Evolutionary conservation across 176 grass and related monocot species (phyloP).

Genomic region (Pontederia paniculata): DNA sequence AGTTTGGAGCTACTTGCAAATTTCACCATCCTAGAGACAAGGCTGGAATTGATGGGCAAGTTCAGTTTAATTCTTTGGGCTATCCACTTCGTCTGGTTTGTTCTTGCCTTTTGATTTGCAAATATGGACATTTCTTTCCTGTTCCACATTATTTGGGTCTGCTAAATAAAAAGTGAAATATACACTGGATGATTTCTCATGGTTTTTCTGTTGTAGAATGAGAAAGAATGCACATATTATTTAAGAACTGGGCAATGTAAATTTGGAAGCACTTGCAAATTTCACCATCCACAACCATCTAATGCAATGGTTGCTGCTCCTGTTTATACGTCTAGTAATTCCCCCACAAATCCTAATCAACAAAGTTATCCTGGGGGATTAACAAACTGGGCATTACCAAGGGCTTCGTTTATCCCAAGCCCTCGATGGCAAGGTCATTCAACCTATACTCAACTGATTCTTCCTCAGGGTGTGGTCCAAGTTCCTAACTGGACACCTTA

Average conservation of each 20-base stretch:
- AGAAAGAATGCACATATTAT: slow-evolving; percentile 76
- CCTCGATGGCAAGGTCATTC: slow-evolving; percentile 80
- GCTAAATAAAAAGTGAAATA: too few relatives aligned
- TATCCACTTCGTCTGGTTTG: slow-evolving; percentile 59
- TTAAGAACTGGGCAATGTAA: slow-evolving; percentile 75
- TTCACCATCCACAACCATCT: slow-evolving; percentile 69
- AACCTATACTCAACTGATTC: slow-evolving; percentile 73
- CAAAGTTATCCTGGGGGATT: slow-evolving; percentile 35
- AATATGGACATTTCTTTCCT: too few relatives aligned
- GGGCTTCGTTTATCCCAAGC: slow-evolving; percentile 54
- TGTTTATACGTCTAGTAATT: slow-evolving; percentile 47
- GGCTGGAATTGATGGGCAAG: slow-evolving; percentile 49
- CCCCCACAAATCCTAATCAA: slow-evolving; percentile 52
- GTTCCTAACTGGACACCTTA: slow-evolving; percentile 75
- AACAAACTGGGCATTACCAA: slow-evolving; percentile 46
- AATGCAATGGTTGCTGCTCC: slow-evolving; percentile 44
- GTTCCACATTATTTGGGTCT: too few relatives aligned
- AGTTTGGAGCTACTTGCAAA: slow-evolving; percentile 87
- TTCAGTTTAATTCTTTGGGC: slow-evolving; percentile 54
- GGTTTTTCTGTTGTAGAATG: slow-evolving; percentile 51
- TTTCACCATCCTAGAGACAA: slow-evolving; percentile 83
- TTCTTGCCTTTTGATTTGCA: background rate
- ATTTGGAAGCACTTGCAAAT: slow-evolving; percentile 74
- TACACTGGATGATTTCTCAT: slow-evolving; percentile 13
- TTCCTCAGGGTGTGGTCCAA: slow-evolving; percentile 69